A percentile compares a stretch with the other conserved stretches of the same genome.
These are phyloP conservation scores for Schoenoplectus tabernaemontani DNA, from an alignment of 202 grass and related monocot species.

Conservation along the genomic window DNA sequence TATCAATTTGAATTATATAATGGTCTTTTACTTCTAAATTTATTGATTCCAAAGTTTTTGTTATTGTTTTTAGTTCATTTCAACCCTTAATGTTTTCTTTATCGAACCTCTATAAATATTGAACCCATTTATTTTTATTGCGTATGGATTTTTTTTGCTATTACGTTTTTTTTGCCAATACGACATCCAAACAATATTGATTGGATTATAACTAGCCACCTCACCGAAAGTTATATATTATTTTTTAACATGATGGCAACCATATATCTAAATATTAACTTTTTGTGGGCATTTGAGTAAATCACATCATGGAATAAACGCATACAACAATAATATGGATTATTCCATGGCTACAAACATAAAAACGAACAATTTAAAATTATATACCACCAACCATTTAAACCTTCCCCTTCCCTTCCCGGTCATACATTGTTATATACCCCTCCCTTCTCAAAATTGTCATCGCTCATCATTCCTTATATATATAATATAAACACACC, in stretches of 20 bases:
- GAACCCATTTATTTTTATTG: no score
- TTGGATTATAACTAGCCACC: no score
- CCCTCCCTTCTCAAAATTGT: neutral
- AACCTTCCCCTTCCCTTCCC: neutral
- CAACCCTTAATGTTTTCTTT: neutral
- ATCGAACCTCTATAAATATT: neutral
- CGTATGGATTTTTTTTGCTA: no score
- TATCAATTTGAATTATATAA: neutral
- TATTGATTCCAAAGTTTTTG: neutral
- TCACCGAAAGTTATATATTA: no score
- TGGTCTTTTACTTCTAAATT: neutral
- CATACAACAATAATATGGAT: neutral
- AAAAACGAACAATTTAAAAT: constrained; percentile 10
- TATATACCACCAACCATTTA: constrained; percentile 22
- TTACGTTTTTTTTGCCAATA: no score
- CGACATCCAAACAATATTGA: no score
- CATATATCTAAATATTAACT: neutral
- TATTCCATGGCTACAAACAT: neutral
- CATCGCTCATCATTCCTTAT: constrained; percentile 5
- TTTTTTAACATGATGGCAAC: neutral
- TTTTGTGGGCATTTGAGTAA: neutral
- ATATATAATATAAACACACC: neutral
- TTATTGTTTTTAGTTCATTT: neutral
- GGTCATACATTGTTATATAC: neutral
- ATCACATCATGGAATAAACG: neutral